Evolutionary conservation across 352 stramenopile genomes (phyloP), one percentile per base, ranked within the genome.

Genomic region (Pythium oligandrum): DNA sequence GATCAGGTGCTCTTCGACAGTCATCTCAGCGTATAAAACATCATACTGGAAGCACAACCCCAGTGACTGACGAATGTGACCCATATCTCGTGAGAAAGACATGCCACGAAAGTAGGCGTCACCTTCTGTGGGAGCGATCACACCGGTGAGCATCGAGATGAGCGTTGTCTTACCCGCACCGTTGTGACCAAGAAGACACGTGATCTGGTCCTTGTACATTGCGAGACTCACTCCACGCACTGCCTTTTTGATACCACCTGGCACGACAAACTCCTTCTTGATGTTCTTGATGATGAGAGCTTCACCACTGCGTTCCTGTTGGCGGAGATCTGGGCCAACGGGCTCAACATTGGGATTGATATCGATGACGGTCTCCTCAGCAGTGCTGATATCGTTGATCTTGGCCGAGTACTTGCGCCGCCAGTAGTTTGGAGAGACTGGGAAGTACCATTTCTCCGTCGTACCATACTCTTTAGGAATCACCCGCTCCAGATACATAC

Each of bases 141-240:
- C 65, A 3, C 88, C 88, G 2, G 83, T 96, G 39, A 96, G 59
- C 66, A 97, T 95, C 12, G 59, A 79, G 33, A 48, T 48, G 9
- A 48, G 9, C 17, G 43, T 48, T 6, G 43, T 31, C 17, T 48
- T 48, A 31, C 43, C 84, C 11, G 79, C 81, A 45, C 86, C 87
- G 59, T 96, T 96, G 59, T 96, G 87, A 7, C 87, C 87, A 3
- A 96, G 68, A 4, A 96, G 63, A 44, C 66, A 78, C 26, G 83
- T 88, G 55, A 96, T 94, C 60, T 96, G 78, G 10, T 82, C 77
- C 50, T 89, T 67, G 59, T 92, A 92, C 66, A 95, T 88, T 48
- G 58, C 66, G 26, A 91, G 59, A 63, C 81, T 55, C 38, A 91
- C 35, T 49, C 70, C 49, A 40, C 88, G 50, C 40, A 90, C 69